phyloP scores from a whole-genome alignment of 78 protist genomes.

The Chrysochromulina parva region DNA sequence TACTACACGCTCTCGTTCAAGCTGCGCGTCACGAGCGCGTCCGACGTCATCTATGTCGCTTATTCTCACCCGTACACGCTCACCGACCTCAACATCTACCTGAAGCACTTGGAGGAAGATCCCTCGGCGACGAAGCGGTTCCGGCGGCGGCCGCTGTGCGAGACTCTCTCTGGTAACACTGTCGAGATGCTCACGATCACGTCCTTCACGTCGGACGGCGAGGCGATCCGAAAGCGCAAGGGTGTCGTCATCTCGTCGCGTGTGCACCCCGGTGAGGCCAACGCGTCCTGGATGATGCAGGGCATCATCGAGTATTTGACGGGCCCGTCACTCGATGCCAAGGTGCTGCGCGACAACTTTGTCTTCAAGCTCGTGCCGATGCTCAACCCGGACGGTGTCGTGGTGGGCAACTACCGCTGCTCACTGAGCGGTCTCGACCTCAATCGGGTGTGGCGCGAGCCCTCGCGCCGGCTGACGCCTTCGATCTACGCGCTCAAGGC shows the following conservation, averaged over 20 bases:
- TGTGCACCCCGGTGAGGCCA: constrained; percentile 88
- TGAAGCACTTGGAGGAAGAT: constrained; percentile 20
- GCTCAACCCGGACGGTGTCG: constrained; percentile 90
- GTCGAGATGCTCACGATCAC: constrained; percentile 62
- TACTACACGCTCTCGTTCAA: constrained; percentile 61
- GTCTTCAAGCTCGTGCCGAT: constrained; percentile 86
- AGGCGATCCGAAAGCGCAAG: background rate
- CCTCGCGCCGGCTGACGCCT: constrained; percentile 42
- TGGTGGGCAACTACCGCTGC: constrained; percentile 78
- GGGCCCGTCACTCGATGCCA: background rate
- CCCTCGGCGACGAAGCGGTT: background rate
- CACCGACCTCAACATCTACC: constrained; percentile 41
- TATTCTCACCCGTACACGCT: constrained; percentile 74
- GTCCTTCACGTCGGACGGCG: background rate
- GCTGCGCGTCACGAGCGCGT: background rate
- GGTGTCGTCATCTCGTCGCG: constrained; percentile 60
- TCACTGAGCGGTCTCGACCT: constrained; percentile 68
- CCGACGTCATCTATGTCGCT: constrained; percentile 60
- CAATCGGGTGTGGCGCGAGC: constrained; percentile 65
- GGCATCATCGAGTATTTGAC: constrained; percentile 72
- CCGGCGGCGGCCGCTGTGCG: constrained; percentile 57
- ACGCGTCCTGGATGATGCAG: constrained; percentile 64
- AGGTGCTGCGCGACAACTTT: constrained; percentile 61
- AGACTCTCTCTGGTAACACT: constrained; percentile 49
- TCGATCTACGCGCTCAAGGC: constrained; percentile 51